Conservation (phyloP, 176 grass and related monocot genomes). For the Phragmites australis region DNA sequence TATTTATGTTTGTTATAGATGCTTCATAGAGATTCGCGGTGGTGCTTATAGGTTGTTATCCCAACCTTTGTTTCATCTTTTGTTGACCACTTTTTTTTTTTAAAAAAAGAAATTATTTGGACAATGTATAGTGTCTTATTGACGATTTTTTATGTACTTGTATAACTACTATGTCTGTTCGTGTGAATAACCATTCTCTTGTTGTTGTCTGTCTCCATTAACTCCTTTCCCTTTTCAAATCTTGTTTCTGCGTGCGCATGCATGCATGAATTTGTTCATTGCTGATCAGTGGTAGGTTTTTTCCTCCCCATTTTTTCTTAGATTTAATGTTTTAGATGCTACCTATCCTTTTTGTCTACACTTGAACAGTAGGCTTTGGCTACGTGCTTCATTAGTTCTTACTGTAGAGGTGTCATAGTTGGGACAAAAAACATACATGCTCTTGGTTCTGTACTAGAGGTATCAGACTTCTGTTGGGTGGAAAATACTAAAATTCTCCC, state of each 20-base stretch:
- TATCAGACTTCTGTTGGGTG: background rate
- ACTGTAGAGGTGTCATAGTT: background rate
- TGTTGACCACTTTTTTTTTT: slow-evolving; percentile 2
- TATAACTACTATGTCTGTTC: background rate
- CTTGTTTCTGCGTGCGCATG: background rate
- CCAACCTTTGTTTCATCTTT: background rate
- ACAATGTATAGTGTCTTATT: background rate
- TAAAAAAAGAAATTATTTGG: background rate
- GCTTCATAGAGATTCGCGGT: slow-evolving; percentile 15
- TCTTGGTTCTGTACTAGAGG: background rate
- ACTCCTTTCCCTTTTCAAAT: background rate
- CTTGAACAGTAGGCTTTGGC: too few relatives aligned
- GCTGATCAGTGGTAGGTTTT: background rate
- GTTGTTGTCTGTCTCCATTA: background rate
- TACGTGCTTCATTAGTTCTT: background rate
- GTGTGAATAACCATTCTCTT: background rate
- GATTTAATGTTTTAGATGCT: background rate
- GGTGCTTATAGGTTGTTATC: slow-evolving; percentile 17
- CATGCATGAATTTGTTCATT: slow-evolving; percentile 12
- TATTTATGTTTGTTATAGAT: slow-evolving; percentile 24
- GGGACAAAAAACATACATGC: background rate
- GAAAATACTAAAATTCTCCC: background rate
- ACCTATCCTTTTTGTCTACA: background rate
- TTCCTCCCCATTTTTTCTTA: background rate
- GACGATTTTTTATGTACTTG: background rate